Evolutionary conservation across 257 asterid species (phyloP).

Genomic region (Gentiana straminea): DNA sequence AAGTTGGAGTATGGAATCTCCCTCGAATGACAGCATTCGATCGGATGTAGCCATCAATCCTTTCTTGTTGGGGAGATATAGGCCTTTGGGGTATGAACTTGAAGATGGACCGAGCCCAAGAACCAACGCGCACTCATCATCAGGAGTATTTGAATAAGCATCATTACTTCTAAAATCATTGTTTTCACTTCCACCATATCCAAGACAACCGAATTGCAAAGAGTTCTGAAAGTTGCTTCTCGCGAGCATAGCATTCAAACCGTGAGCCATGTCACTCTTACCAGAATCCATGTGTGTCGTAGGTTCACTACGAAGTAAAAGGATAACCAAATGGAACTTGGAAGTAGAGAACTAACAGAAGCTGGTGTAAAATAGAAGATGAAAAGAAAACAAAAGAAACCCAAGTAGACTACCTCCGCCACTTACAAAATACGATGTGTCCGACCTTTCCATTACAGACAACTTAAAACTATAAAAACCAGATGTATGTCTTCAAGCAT

Average conservation of each 20-base stretch:
- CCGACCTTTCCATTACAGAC: constrained; percentile 60
- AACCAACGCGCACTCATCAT: constrained; percentile 79
- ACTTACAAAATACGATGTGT: constrained; percentile 83
- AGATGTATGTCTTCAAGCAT: constrained; percentile 8
- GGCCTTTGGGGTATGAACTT: constrained; percentile 39
- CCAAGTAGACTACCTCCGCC: constrained; percentile 50
- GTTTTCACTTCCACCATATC: constrained; percentile 41
- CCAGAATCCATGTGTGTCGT: constrained; percentile 18
- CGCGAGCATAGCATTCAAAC: constrained; percentile 28
- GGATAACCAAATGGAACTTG: constrained; percentile 11
- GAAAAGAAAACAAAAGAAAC: constrained; percentile 24
- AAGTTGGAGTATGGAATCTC: constrained; percentile 53
- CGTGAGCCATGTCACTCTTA: constrained; percentile 27
- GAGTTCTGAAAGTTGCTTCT: constrained; percentile 41
- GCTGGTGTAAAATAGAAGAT: constrained; percentile 25
- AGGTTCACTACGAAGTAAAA: constrained; percentile 10
- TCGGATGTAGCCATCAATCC: constrained; percentile 16
- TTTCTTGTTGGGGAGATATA: constrained; percentile 27
- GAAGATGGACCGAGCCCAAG: constrained; percentile 92
- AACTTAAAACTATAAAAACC: constrained; percentile 3
- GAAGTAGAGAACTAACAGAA: constrained; percentile 21
- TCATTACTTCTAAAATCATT: constrained; percentile 21
- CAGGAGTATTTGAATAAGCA: constrained; percentile 28
- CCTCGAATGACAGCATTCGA: constrained; percentile 31
- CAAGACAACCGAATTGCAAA: constrained; percentile 62